Base-by-base conservation (phyloP, 2,329 filamentous ascomycete genomes). In the Whalleya microplaca region DNA sequence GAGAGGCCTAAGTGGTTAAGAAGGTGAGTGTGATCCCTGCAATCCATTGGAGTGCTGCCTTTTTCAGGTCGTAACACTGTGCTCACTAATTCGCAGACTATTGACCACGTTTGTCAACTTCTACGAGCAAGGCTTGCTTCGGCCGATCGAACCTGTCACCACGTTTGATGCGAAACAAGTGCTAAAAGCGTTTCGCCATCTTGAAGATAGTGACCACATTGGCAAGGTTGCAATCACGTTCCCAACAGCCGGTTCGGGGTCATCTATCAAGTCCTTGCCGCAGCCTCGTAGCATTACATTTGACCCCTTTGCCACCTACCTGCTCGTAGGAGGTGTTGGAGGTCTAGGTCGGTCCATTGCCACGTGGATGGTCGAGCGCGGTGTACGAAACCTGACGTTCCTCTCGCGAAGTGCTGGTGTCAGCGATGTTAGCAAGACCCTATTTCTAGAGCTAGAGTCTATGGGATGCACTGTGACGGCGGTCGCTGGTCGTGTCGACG, bases 121-220 rank as follows among this genome's bases (percentile, higher is more conserved):
- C 20, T 59, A 58, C 37, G 41, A 55, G 14, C 44, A 61, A 41
- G 61, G 62, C 37, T 18, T 52, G 2, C 57, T 66, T 27, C 42
- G 40, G 37, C 61, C 62, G 0, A 60, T 63, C 8, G 45, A 55
- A 2, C 64, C 65, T 19, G 45, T 70, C 10, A 65, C 66, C 51
- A 37, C 46, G 23, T 66, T 70, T 55, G 53, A 53, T 21, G 62
- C 62, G n/a, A 58, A 59, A 9, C 61, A 70, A 1, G 64, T 74
- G 3, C 50, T 62, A 6, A 64, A 72, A 1, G 74, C 74, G 1
- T 74, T 78, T 58, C 64, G 72, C 1, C 67, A 68, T 29, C 70
- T 80, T 62, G 75, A 76, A 51, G 66, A 64, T 23, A 76, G 76
- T 0, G 62, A 69, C 1, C 76, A 78, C 51, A 70, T 78, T 16